Evolutionary conservation across 116 monocot genomes (phyloP).

Genomic region (Dioscorea cayenensis): DNA sequence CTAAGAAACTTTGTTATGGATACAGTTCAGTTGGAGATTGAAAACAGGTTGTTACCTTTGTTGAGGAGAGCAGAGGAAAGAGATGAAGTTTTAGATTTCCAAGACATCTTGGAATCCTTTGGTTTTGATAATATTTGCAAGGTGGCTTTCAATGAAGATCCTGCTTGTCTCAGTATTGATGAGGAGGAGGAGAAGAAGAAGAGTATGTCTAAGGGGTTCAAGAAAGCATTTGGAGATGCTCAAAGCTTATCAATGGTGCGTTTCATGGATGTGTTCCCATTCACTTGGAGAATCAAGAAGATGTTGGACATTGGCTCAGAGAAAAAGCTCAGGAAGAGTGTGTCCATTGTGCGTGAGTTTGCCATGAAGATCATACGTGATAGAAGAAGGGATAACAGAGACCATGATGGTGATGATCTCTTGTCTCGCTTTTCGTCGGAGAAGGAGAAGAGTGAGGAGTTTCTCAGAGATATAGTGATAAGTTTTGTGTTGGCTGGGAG

Average conservation of each 20-base stretch:
- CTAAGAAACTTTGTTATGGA: conserved; percentile 38
- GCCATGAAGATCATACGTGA: conserved; percentile 1
- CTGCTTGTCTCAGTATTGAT: conserved; percentile 3
- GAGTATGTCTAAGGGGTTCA: conserved; percentile 1
- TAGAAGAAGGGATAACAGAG: conserved; percentile 4
- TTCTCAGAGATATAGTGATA: conserved; percentile 13
- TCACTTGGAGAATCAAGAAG: conserved; percentile 21
- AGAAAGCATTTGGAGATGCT: conserved; percentile 12
- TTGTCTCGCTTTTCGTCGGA: conserved; percentile 14
- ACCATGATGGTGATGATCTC: conserved; percentile 4
- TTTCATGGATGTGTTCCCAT: conserved; percentile 1
- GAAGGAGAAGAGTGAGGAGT: conserved; percentile 2
- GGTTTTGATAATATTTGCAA: conserved; percentile 29
- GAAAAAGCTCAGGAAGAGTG: neutral
- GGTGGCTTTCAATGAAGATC: conserved; percentile 21
- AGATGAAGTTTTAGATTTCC: conserved; percentile 20
- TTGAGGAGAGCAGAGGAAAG: conserved; percentile 5
- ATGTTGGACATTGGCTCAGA: conserved; percentile 10
- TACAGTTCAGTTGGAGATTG: conserved; percentile 16
- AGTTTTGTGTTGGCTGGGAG: conserved; percentile 22
- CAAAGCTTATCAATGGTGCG: conserved; percentile 1
- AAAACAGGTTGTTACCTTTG: conserved; percentile 21
- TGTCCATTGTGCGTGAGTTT: conserved; percentile 9
- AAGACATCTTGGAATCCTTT: conserved; percentile 31
- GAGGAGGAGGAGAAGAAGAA: neutral